These are phyloP conservation scores for Boletales sp. DNA, from an alignment of 768 basidiomycete species.

Conservation along the genomic window DNA sequence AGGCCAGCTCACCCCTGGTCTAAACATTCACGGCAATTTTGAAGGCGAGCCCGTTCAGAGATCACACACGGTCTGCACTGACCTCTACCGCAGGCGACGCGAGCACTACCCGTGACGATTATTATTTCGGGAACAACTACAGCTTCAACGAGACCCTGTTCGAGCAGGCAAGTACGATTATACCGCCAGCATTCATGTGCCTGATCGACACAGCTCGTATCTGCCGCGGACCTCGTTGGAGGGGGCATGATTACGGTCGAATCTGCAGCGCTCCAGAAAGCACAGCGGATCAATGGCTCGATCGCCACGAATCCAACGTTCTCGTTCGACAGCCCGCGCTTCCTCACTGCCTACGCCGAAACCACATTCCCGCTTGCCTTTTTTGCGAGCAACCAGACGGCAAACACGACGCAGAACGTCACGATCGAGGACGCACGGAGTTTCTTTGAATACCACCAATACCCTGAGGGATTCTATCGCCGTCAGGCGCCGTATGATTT, in stretches of 20 bases:
- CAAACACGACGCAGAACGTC: conserved; percentile 11
- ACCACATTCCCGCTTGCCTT: conserved; percentile 23
- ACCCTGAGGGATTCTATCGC: conserved; percentile 17
- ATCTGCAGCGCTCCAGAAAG: conserved; percentile 19
- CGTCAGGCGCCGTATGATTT: conserved; percentile 15
- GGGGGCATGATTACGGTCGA: conserved; percentile 18
- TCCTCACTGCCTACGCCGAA: conserved; percentile 19
- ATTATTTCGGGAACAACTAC: conserved; percentile 24
- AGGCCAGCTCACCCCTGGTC: conserved; percentile 11
- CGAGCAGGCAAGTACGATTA: conserved; percentile 4
- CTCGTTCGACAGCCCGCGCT: conserved; percentile 18
- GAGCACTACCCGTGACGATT: conserved; percentile 23
- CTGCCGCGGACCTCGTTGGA: conserved; percentile 18
- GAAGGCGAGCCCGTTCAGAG: conserved; percentile 10
- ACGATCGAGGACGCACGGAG: conserved; percentile 16
- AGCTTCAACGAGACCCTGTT: conserved; percentile 26
- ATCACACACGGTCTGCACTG: not conserved
- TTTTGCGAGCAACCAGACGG: conserved; percentile 22
- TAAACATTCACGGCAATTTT: conserved; percentile 24
- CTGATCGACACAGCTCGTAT: conserved; percentile 9
- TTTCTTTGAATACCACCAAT: conserved; percentile 17
- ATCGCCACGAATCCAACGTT: conserved; percentile 24
- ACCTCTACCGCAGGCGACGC: conserved; percentile 15
- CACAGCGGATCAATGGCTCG: conserved; percentile 21
- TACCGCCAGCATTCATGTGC: not conserved